A percentile compares a stretch with the other conserved stretches of the same genome.
Conservation (phyloP, 352 stramenopile genomes). For the Phytophthora hybrid region DNA sequence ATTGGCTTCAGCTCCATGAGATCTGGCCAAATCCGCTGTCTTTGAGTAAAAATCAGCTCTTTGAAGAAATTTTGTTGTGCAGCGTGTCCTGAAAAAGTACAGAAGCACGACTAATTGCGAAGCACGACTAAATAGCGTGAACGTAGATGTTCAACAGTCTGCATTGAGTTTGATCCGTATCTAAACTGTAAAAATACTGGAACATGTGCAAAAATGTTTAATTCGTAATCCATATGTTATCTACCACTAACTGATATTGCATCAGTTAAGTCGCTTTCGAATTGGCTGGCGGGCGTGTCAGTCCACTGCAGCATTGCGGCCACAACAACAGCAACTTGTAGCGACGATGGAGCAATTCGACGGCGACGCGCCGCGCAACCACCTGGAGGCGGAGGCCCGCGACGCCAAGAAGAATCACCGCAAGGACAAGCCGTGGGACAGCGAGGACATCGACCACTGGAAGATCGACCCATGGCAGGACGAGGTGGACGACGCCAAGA, state of each 20-base stretch:
- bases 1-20: no score
- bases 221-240: not conserved
- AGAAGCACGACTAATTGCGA: no score
- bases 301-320: not conserved
- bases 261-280: not conserved
- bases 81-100: no score
- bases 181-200: no score
- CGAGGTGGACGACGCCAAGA: constrained; percentile 85
- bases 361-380: constrained; percentile 53
- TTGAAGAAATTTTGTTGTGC: no score
- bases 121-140: no score
- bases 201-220: no score
- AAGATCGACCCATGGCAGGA: constrained; percentile 93
- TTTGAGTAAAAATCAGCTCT: no score
- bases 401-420: constrained; percentile 94
- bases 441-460: constrained; percentile 98
- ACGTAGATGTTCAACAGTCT: no score
- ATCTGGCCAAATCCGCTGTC: no score
- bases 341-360: constrained; percentile 77
- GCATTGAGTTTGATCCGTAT: no score
- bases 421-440: constrained; percentile 99
- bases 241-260: not conserved
- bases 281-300: constrained; percentile 33
- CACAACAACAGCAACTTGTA: constrained; percentile 5
- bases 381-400: constrained; percentile 51